These are phyloP conservation scores for Usnea hakonensis DNA, from an alignment of 495 filamentous ascomycete genomes.

Conservation along the genomic window DNA sequence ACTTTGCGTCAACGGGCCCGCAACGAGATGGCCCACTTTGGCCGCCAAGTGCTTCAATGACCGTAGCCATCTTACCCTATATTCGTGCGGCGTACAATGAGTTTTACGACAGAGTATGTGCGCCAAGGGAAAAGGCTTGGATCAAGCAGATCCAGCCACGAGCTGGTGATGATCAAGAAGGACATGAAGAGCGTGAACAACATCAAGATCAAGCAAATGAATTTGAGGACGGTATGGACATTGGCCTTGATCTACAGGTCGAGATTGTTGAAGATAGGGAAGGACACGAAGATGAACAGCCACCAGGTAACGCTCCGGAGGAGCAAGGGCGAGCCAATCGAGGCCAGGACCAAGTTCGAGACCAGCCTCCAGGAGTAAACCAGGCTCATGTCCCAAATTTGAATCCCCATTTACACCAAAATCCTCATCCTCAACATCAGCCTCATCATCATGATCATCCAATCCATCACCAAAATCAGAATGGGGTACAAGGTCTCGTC, in stretches of 20 bases:
- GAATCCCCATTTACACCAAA: constrained; percentile 7
- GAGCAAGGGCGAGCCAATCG: constrained; percentile 25
- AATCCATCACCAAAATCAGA: constrained; percentile 6
- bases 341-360: neutral
- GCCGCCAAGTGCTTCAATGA: constrained; percentile 70
- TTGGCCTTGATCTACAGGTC: constrained; percentile 36
- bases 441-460: neutral
- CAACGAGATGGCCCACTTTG: constrained; percentile 45
- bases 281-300: constrained; percentile 32
- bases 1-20: constrained; percentile 46
- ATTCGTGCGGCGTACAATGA: constrained; percentile 58
- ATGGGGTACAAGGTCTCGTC: constrained; percentile 23
- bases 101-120: constrained; percentile 59
- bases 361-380: neutral
- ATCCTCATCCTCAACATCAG: neutral
- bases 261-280: constrained; percentile 36
- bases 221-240: constrained; percentile 27
- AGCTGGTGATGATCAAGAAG: constrained; percentile 38
- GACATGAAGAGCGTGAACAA: constrained; percentile 25
- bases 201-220: constrained; percentile 36
- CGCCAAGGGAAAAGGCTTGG: constrained; percentile 55
- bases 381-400: neutral
- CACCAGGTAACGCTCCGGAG: constrained; percentile 25
- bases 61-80: constrained; percentile 59
- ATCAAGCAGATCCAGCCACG: constrained; percentile 57